Percentiles rank a stretch among this genome's conserved stretches.
phyloP scores from a whole-genome alignment of 2,329 filamentous ascomycete genomes.

The Clarireedia monteithiana region DNA sequence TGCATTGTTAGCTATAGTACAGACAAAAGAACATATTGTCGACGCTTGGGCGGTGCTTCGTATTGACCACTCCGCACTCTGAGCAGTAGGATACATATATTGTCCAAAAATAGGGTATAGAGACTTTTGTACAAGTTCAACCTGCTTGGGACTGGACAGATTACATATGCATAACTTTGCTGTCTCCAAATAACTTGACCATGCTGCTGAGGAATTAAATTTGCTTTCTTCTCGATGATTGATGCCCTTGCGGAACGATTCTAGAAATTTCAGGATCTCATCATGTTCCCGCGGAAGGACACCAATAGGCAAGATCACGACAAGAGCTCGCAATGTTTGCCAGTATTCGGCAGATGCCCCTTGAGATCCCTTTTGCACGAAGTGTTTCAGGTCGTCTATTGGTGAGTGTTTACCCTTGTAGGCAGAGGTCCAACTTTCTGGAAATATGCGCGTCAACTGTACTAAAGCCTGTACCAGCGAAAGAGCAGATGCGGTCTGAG shows the following conservation, averaged over 20 bases:
- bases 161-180: conserved; percentile 44
- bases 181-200: conserved; percentile 65
- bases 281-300: conserved; percentile 47
- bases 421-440: conserved; percentile 65
- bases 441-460: conserved; percentile 54
- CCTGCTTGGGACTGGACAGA: conserved; percentile 37
- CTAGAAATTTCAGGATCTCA: conserved; percentile 53
- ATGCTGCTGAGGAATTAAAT: conserved; percentile 59
- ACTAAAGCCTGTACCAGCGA: conserved; percentile 63
- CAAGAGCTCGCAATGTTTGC: conserved; percentile 55
- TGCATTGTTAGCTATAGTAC: conserved; percentile 34
- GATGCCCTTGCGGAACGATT: conserved; percentile 63
- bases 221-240: conserved; percentile 66
- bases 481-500: conserved; percentile 65
- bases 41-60: conserved; percentile 12
- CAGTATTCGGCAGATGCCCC: conserved; percentile 67
- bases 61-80: conserved; percentile 18
- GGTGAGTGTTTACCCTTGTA: conserved; percentile 46
- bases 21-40: conserved; percentile 39
- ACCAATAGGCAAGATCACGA: conserved; percentile 47
- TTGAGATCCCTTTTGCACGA: conserved; percentile 79
- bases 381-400: conserved; percentile 53
- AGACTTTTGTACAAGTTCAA: conserved; percentile 39
- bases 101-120: conserved; percentile 48
- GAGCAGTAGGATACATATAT: conserved; percentile 35